These are phyloP conservation scores for Areca catechu DNA, from an alignment of 176 grass and related monocot genomes.

Conservation along the genomic window DNA sequence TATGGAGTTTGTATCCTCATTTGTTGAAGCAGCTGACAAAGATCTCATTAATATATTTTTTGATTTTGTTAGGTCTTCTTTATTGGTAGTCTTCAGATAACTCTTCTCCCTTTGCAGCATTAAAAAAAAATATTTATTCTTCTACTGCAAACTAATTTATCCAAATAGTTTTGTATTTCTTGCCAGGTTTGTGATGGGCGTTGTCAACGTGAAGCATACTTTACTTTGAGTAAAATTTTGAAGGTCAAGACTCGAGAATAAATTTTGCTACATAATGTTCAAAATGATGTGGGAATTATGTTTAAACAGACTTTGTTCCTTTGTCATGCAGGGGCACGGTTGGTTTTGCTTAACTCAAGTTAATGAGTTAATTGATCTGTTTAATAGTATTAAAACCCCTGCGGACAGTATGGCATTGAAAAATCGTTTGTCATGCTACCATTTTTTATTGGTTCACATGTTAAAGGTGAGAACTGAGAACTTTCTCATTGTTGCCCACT, in stretches of 20 bases:
- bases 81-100: constrained; percentile 50
- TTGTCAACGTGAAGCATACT: constrained; percentile 59
- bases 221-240: constrained; percentile 67
- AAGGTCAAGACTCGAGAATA: constrained; percentile 55
- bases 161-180: constrained; percentile 13
- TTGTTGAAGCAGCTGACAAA: constrained; percentile 46
- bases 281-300: not conserved
- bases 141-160: not conserved
- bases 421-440: constrained; percentile 70
- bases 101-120: constrained; percentile 8
- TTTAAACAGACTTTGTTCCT: constrained; percentile 4
- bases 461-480: constrained; percentile 49
- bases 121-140: not conserved
- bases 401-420: constrained; percentile 38
- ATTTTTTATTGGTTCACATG: constrained; percentile 77
- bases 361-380: constrained; percentile 81
- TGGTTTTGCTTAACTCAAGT: constrained; percentile 50
- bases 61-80: constrained; percentile 66
- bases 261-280: constrained; percentile 10
- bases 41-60: constrained; percentile 68
- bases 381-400: constrained; percentile 58
- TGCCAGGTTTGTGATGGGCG: constrained; percentile 40
- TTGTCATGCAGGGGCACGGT: constrained; percentile 52
- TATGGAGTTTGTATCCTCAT: constrained; percentile 55
- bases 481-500: not conserved